Evolutionary conservation across 2,329 filamentous ascomycete genomes (phyloP), one percentile per base, ranked within the genome.

Genomic region (Colletotrichum lupini): DNA sequence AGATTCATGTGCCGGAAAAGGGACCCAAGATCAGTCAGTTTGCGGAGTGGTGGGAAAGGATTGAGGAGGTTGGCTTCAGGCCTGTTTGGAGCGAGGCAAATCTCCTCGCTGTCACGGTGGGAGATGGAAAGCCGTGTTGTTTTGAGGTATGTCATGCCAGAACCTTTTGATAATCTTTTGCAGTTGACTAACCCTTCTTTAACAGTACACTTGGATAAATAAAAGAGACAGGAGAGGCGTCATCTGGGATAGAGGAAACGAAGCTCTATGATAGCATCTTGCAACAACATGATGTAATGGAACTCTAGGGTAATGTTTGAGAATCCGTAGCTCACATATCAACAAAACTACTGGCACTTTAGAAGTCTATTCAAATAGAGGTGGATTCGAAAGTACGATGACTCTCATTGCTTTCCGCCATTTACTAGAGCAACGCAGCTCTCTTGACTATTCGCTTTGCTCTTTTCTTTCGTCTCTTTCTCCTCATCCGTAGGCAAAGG

Each of bases 31-130:
- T 49, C 8, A 49, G 42, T n/a, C 16, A 56, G 14, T 73, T 75
- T 35, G 64, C 77, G 12, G 56, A 73, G 12, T 77, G 74, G 75
- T 77, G 76, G 76, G 76, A 77, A 59, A 59, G 63, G 2, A 69
- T 77, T 8, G 76, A 77, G 61, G 49, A 30, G 2, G 72, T 69
- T 22, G 76, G 76, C 2, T 64, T 77, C 14, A 72, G 76, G 9
- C 66, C 76, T 16, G 61, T 73, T 3, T 76, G 76, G 76, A 75
- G 74, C 5, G 76, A 77, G 66, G 75, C 76, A 7, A 77, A 77
- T 64, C 65, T 77, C 16, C 66, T 77, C 14, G 74, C 73, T 42
- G 74, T 76, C n/a, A 76, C 75, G 2, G 14, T 75, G 14, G 42
- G 42, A 22, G 42, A 49, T n/a, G 42, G 42, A 3, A 49, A 49